Conservation (phyloP, 495 filamentous ascomycete genomes). For the Podospora appendiculata region DNA sequence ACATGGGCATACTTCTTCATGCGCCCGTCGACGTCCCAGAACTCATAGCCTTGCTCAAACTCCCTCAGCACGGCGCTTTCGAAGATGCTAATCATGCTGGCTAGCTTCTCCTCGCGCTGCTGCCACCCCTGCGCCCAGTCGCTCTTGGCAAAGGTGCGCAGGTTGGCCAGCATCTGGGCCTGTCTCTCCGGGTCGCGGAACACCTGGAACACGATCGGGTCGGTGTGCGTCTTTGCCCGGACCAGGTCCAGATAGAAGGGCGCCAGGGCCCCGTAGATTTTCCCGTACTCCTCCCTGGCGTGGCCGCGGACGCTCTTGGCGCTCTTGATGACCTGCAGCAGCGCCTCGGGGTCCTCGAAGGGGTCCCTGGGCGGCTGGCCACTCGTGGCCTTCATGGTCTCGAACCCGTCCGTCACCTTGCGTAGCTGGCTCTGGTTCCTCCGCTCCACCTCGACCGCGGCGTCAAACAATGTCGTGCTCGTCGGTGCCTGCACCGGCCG, state of each 20-base stretch:
- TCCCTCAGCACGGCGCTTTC: conserved; percentile 84
- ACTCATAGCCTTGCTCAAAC: conserved; percentile 85
- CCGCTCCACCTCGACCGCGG: conserved; percentile 49
- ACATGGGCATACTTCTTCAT: conserved; percentile 89
- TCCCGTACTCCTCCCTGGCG: conserved; percentile 85
- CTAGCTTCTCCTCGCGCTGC: conserved; percentile 60
- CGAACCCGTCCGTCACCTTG: conserved; percentile 55
- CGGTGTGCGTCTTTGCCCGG: conserved; percentile 61
- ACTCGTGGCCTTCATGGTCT: conserved; percentile 46
- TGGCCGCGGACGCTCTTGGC: conserved; percentile 75
- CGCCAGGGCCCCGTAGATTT: conserved; percentile 77
- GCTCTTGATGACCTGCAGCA: conserved; percentile 58
- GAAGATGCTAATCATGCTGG: conserved; percentile 72
- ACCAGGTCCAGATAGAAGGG: conserved; percentile 84
- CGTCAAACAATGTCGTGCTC: conserved; percentile 63
- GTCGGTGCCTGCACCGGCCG: too few relatives aligned
- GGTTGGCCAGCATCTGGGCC: conserved; percentile 76
- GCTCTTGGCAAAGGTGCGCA: conserved; percentile 68
- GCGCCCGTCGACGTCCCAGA: conserved; percentile 78
- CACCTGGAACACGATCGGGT: conserved; percentile 75
- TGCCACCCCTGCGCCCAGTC: conserved; percentile 71
- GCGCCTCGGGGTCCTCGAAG: conserved; percentile 44
- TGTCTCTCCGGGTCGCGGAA: conserved; percentile 85
- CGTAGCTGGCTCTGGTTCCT: conserved; percentile 17
- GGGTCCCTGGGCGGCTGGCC: conserved; percentile 11